Evolutionary conservation across 805 yeast genomes (phyloP).

Genomic region (Spathaspora gorwiae): DNA sequence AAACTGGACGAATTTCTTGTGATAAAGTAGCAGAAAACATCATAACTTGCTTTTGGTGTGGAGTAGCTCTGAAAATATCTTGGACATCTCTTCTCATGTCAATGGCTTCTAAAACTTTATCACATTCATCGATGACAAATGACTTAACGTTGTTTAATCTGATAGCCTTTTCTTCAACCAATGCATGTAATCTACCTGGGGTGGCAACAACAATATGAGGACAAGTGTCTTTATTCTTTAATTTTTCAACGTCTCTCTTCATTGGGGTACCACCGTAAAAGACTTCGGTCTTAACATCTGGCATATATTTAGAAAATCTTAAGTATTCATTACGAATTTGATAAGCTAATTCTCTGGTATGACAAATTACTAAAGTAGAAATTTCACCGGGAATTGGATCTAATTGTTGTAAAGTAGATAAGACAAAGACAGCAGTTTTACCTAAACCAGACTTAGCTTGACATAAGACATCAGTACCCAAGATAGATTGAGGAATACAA

Average conservation of each 20-base stretch:
- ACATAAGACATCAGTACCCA: slow-evolving; percentile 96
- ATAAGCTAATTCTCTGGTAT: slow-evolving; percentile 97
- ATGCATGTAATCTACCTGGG: slow-evolving; percentile 95
- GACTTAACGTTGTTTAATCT: slow-evolving; percentile 87
- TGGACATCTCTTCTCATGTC: slow-evolving; percentile 99
- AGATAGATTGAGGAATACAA: slow-evolving; percentile 95
- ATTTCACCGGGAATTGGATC: slow-evolving; percentile 98
- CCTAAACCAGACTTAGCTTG: slow-evolving; percentile 99
- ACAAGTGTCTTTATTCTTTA: slow-evolving; percentile 87
- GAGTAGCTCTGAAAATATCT: slow-evolving; percentile 95
- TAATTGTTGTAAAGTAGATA: slow-evolving; percentile 92
- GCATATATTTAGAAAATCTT: slow-evolving; percentile 97
- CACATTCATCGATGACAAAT: slow-evolving; percentile 97
- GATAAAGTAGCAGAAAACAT: slow-evolving; percentile 97
- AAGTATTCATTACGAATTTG: slow-evolving; percentile 97
- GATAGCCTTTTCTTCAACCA: slow-evolving; percentile 85
- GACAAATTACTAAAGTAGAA: slow-evolving; percentile 90
- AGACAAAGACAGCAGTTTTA: slow-evolving; percentile 96
- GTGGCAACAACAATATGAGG: slow-evolving; percentile 98
- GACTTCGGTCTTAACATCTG: slow-evolving; percentile 94
- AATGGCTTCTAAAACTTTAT: slow-evolving; percentile 85
- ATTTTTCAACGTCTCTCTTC: slow-evolving; percentile 76
- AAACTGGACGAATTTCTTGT: slow-evolving; percentile 90
- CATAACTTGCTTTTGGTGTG: slow-evolving; percentile 98
- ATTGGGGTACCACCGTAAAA: slow-evolving; percentile 95